Conservation (phyloP, 2,329 filamentous ascomycete species). For the Teratosphaeria nubilosa region DNA sequence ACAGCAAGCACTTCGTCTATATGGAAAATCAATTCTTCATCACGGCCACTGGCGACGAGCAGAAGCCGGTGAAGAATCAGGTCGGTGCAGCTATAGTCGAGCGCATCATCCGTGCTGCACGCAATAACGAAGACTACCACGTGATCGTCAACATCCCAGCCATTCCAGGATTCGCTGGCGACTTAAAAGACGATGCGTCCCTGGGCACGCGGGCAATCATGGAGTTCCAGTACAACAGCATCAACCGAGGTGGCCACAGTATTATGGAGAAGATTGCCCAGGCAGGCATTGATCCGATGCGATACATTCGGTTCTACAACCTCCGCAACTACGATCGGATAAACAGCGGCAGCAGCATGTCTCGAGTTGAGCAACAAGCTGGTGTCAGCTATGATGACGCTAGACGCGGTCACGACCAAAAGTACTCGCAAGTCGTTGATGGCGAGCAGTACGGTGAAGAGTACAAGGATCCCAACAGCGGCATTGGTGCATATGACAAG, state of each 20-base stretch:
- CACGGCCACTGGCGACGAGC: constrained; percentile 61
- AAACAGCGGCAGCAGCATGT: constrained; percentile 57
- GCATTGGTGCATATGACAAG: constrained; percentile 21
- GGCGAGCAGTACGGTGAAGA: constrained; percentile 26
- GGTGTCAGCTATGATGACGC: constrained; percentile 61
- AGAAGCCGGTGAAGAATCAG: constrained; percentile 64
- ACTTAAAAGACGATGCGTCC: constrained; percentile 61
- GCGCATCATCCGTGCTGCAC: constrained; percentile 60
- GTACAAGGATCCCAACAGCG: constrained; percentile 17
- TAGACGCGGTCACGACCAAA: constrained; percentile 52
- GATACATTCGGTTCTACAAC: constrained; percentile 79
- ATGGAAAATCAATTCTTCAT: constrained; percentile 98
- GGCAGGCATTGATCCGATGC: constrained; percentile 57
- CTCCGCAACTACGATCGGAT: constrained; percentile 76
- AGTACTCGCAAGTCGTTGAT: constrained; percentile 29
- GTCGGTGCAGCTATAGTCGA: constrained; percentile 72
- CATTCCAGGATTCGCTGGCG: constrained; percentile 73
- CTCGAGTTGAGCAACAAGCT: constrained; percentile 48
- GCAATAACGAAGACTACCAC: constrained; percentile 57
- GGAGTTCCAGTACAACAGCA: constrained; percentile 76
- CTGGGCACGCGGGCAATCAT: constrained; percentile 75
- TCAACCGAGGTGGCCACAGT: constrained; percentile 64
- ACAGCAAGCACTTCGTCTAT: constrained; percentile 90
- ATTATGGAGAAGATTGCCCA: constrained; percentile 63
- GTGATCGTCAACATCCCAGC: constrained; percentile 70